Evolutionary conservation across 106 monocot species (phyloP).

Genomic region (Allium sativum): DNA sequence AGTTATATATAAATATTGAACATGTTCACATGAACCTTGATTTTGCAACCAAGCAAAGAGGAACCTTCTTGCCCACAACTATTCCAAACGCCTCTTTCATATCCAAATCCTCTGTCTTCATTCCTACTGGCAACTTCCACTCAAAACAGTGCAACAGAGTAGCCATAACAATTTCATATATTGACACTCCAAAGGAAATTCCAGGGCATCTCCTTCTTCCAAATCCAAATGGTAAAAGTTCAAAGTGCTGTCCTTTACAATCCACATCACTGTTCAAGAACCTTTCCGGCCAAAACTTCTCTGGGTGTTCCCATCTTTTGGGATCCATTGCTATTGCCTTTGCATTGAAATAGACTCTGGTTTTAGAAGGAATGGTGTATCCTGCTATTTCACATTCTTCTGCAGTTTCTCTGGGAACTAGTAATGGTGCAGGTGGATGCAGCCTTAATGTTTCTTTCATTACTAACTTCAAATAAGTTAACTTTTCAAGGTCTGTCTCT

Average conservation of each 20-base stretch:
- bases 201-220: conserved; percentile 34
- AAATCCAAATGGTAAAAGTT: conserved; percentile 23
- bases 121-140: conserved; percentile 15
- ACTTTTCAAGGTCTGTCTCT: conserved; percentile 1
- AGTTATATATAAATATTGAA: no score
- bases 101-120: conserved; percentile 15
- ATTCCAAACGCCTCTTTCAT: conserved; percentile 16
- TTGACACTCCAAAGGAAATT: conserved; percentile 2
- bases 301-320: conserved; percentile 9
- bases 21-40: no score
- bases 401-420: conserved; percentile 13
- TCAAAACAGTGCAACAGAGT: conserved; percentile 18
- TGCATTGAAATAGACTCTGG: conserved; percentile 23
- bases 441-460: conserved; percentile 12
- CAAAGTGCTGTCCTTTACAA: conserved; percentile 20
- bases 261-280: conserved; percentile 9
- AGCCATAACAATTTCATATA: conserved; percentile 18
- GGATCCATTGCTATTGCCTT: conserved; percentile 17
- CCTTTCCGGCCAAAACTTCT: conserved; percentile 30
- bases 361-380: conserved; percentile 17
- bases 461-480: background rate
- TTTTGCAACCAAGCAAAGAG: conserved; percentile 16
- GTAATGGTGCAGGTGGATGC: conserved; percentile 5
- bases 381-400: conserved; percentile 7
- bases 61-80: conserved; percentile 11